Conservation (phyloP, 2,329 filamentous ascomycete species). For the Alternaria angustiovoidea region DNA sequence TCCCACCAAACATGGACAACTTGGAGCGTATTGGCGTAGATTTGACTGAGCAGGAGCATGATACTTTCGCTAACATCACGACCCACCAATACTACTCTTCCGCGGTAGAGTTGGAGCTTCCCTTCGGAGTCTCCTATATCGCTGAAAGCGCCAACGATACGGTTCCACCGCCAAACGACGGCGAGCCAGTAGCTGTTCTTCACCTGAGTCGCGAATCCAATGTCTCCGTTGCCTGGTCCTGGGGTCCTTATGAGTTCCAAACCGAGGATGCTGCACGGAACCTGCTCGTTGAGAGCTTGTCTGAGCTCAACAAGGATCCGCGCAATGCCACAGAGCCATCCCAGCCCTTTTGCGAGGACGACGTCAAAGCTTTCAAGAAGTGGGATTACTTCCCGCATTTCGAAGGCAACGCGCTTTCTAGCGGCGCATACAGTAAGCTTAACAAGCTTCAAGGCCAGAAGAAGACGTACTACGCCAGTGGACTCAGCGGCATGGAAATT, state of each 20-base stretch:
- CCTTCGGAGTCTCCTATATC: slow-evolving; percentile 49
- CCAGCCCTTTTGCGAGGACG: slow-evolving; percentile 27
- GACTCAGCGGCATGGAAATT: slow-evolving; percentile 49
- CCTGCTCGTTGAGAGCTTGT: slow-evolving; percentile 42
- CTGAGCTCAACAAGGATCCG: slow-evolving; percentile 48
- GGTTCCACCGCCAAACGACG: slow-evolving; percentile 44
- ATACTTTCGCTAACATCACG: slow-evolving; percentile 43
- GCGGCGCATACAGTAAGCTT: slow-evolving; percentile 43
- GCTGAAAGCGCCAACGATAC: slow-evolving; percentile 31
- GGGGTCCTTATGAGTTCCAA: slow-evolving; percentile 47
- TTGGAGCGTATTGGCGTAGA: slow-evolving; percentile 45
- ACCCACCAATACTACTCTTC: slow-evolving; percentile 50
- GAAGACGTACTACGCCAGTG: slow-evolving; percentile 50
- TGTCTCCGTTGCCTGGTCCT: slow-evolving; percentile 48
- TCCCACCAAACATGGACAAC: slow-evolving; percentile 46
- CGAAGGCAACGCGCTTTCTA: slow-evolving; percentile 33
- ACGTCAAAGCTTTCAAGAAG: slow-evolving; percentile 48
- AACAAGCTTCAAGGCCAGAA: slow-evolving; percentile 48
- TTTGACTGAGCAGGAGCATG: slow-evolving; percentile 43
- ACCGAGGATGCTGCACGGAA: slow-evolving; percentile 35
- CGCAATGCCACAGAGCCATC: slow-evolving; percentile 36
- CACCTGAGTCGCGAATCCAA: slow-evolving; percentile 40
- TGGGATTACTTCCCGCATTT: slow-evolving; percentile 53
- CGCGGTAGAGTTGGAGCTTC: slow-evolving; percentile 43
- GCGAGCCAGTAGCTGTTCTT: slow-evolving; percentile 47